Base-by-base conservation (phyloP, 108 stramenopile genomes). In the Cyclotella distinguenda region DNA sequence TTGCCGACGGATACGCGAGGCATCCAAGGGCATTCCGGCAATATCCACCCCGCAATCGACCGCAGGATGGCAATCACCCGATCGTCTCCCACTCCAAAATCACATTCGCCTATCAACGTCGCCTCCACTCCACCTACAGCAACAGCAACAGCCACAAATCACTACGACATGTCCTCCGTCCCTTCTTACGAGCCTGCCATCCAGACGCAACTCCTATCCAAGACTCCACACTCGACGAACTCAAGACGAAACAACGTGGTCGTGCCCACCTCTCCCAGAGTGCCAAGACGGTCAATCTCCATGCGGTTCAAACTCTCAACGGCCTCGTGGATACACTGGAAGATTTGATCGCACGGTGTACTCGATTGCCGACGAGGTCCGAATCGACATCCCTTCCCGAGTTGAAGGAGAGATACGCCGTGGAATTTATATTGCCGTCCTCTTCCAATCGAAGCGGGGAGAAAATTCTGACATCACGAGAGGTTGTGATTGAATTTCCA, bases 171-270 rank as follows among this genome's bases (percentile, higher is more conserved):
- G 39, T 82, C 34, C 80, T 91, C 28, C 82, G 88, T 43, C 91
- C 91, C 25, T 93, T 93, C 64, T 54, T 88, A 3, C 34, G 86
- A 16, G 88, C 88, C 49, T 90, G 87, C 51, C 91, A 93, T 68
- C 91, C 91, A 16, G 91, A 93, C 58, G 78, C 79, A 15, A 48
- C 53, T 26, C 33, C 7, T 32, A n/a, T 31, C 8, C 6, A 47
- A 15, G 23, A 45, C 60, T 18, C 44, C 60, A 39, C 23, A 27
- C 34, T 0, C 30, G 40, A 36, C 28, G 35, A 13, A 38, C 21
- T 16, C 21, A 44, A 31, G 7, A 54, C 56, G 60, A 79, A 19
- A 16, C 48, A 7, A 69, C 16, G 25, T 15, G 15, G 21, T 4
- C 19, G 72, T 16, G 70, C 81, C 27, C 70, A 64, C 39, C 59